phyloP scores from a whole-genome alignment of 1,284 basidiomycete species.

The Albatrellus sp. region DNA sequence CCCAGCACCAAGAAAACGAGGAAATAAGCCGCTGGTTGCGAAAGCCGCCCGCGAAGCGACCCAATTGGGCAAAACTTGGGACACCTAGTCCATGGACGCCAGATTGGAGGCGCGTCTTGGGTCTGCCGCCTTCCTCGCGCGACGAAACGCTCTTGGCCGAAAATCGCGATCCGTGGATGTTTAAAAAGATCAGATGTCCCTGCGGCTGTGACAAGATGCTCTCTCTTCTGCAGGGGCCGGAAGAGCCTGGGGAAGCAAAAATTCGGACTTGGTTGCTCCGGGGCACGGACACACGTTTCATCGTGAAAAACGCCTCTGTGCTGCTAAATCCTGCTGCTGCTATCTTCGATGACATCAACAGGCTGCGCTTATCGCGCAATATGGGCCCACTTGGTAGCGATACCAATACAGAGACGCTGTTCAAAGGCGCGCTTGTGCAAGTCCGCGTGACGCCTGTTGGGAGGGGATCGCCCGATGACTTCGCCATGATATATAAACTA shows the following conservation, averaged over 20 bases:
- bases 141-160: no score
- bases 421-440: constrained; percentile 49
- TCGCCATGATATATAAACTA: constrained; percentile 59
- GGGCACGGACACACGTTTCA: constrained; percentile 31
- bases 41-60: constrained; percentile 76
- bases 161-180: no score
- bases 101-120: constrained; percentile 59
- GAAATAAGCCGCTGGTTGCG: constrained; percentile 60
- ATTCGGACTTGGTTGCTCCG: constrained; percentile 54
- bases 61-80: constrained; percentile 57
- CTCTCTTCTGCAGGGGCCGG: neutral
- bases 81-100: constrained; percentile 62
- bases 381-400: constrained; percentile 25
- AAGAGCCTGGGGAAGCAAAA: constrained; percentile 1
- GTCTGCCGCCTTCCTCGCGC: constrained; percentile 14
- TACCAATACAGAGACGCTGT: constrained; percentile 30
- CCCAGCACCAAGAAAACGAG: constrained; percentile 31
- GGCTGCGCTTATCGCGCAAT: constrained; percentile 40
- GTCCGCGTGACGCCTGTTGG: constrained; percentile 49
- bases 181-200: no score
- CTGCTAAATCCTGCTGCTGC: constrained; percentile 28
- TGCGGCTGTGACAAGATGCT: no score
- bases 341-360: constrained; percentile 44
- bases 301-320: constrained; percentile 31
- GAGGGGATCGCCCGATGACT: constrained; percentile 62